Percentiles rank a stretch among this genome's conserved stretches.
Conservation (phyloP, 345 rosid genomes). For the Adansonia digitata region DNA sequence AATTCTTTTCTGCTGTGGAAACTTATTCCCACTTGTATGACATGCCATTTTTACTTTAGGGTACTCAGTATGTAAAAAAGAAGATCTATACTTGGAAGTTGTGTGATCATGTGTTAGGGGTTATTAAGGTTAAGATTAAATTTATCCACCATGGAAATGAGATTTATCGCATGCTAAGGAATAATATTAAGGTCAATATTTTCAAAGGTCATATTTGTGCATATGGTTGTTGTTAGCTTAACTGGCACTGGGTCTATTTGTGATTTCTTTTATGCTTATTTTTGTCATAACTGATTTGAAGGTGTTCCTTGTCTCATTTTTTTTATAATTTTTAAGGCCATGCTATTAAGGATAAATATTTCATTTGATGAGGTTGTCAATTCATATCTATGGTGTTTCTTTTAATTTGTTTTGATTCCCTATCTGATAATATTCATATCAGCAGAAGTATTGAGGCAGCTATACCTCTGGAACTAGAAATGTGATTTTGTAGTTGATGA, state of each 20-base stretch:
- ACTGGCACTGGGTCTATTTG: background rate
- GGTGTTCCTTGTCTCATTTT: background rate
- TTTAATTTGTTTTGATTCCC: background rate
- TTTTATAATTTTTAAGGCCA: background rate
- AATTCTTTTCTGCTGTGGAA: background rate
- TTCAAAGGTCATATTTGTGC: background rate
- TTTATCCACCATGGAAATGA: background rate
- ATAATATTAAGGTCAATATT: background rate
- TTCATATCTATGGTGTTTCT: background rate
- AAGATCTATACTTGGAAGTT: background rate
- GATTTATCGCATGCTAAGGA: background rate
- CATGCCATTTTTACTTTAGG: background rate
- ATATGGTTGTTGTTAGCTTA: background rate
- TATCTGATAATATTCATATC: background rate
- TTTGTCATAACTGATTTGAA: background rate
- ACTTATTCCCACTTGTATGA: background rate
- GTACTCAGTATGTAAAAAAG: background rate
- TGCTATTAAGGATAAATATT: background rate
- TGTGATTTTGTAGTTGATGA: background rate
- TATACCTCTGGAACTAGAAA: background rate
- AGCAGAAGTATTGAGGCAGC: background rate
- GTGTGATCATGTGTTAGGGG: background rate
- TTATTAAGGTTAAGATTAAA: background rate
- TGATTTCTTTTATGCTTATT: background rate
- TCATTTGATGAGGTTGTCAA: background rate